Evolutionary conservation across 192 early-diverging fungal species (phyloP), one percentile per base, ranked within the genome.

Genomic region (Kickxella alabastrina): DNA sequence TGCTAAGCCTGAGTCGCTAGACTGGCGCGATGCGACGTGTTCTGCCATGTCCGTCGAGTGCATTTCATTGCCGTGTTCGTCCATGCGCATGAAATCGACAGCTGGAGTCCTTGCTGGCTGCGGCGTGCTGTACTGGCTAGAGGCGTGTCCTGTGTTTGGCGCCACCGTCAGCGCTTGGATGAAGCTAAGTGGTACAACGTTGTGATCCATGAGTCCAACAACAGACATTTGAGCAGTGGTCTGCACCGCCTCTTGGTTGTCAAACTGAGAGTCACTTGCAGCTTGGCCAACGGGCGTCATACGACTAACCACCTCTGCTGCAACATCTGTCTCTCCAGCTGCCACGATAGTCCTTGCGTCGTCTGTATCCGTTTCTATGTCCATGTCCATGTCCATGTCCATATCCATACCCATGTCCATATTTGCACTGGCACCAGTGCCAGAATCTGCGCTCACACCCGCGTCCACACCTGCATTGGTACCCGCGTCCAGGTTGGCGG

Each of bases 401-500:
- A 43, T 21, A 23, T 43, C 22, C 17, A 43, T 21, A 23, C 22
- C 22, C 41, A 43, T 7, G 21, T 43, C 31, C n/a, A 35, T 35
- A 19, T 27, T 15, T 45, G 43, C 28, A n/a, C 25, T 15, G 25
- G 28, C 28, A 23, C 14, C 43, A 27, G 37, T 17, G 18, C 6
- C 18, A 9, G 37, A 12, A 5, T 9, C 37, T 38, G 37, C 13
- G 13, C 4, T 12, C 37, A 17, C 13, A 9, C 18, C 6, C 18
- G 41, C 19, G 10, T 43, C 41, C 3, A 9, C 41, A 32, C 12
- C 12, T 6, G 19, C 26, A 45, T 19, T 2, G 59, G 35, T 17
- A 36, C 41, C 4, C 59, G 56, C 14, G 37, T 52, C 22, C 53
- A 58, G 26, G 44, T 61, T 29, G 51, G 56, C 18, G 7, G 36